Percentiles rank a stretch among this genome's conserved stretches.
These are phyloP conservation scores for Murraya paniculata DNA, from an alignment of 345 rosid genomes.

Conservation along the genomic window DNA sequence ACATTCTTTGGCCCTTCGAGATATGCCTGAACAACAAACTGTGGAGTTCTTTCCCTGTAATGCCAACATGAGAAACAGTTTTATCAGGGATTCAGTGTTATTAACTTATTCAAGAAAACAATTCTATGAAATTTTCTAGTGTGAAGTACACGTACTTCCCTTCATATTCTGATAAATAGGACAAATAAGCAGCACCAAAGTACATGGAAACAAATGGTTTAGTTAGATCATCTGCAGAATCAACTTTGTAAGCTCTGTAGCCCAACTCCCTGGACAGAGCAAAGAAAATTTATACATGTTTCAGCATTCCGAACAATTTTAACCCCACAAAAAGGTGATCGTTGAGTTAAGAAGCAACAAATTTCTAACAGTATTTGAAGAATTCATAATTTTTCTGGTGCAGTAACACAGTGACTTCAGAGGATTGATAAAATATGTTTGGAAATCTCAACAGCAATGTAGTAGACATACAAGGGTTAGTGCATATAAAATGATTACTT, in stretches of 20 bases:
- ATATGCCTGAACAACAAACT: slow-evolving; percentile 77
- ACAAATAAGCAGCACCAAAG: slow-evolving; percentile 81
- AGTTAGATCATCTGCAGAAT: slow-evolving; percentile 58
- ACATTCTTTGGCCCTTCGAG: slow-evolving; percentile 66
- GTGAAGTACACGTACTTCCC: slow-evolving; percentile 52
- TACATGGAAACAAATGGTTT: slow-evolving; percentile 90
- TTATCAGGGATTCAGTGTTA: background rate
- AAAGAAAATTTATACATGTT: slow-evolving; percentile 9
- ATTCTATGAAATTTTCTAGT: background rate
- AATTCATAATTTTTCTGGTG: background rate
- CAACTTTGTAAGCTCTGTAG: slow-evolving; percentile 70
- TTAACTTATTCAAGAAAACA: background rate
- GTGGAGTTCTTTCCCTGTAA: slow-evolving; percentile 68
- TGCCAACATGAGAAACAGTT: background rate
- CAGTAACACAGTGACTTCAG: background rate
- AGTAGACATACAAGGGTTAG: too few species aligned
- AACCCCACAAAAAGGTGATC: background rate
- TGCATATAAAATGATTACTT: too few species aligned
- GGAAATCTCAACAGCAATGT: too few species aligned
- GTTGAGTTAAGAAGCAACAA: background rate
- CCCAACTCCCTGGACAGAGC: slow-evolving; percentile 64
- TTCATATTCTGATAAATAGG: slow-evolving; percentile 81
- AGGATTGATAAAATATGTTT: background rate
- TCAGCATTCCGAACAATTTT: background rate
- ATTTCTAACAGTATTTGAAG: slow-evolving; percentile 2